These are phyloP conservation scores for Trichomonas vaginalis DNA, from an alignment of 208 protist species.

Conservation along the genomic window DNA sequence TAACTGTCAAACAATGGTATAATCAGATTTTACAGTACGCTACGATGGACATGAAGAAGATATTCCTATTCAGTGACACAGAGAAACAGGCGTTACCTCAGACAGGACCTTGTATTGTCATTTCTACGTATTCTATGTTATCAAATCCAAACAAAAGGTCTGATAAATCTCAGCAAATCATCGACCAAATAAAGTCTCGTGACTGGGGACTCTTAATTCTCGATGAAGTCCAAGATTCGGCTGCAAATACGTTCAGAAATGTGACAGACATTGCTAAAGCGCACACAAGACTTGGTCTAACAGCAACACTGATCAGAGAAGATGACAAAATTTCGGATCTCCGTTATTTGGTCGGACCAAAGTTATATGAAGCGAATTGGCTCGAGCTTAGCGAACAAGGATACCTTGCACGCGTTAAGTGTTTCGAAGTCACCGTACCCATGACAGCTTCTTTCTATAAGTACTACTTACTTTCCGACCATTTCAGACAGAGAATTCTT, in stretches of 20 bases:
- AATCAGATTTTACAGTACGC: conserved; percentile 28
- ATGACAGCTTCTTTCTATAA: conserved; percentile 78
- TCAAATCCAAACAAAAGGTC: conserved; percentile 51
- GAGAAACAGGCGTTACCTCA: not conserved
- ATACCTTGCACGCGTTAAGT: conserved; percentile 86
- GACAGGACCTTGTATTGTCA: conserved; percentile 52
- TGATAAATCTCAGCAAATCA: not conserved
- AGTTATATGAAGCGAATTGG: conserved; percentile 81
- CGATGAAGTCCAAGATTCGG: conserved; percentile 86
- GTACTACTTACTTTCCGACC: conserved; percentile 36
- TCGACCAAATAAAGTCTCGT: conserved; percentile 17
- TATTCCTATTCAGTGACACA: not conserved
- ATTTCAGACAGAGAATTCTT: conserved; percentile 6
- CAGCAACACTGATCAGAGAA: conserved; percentile 56
- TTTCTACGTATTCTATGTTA: conserved; percentile 96
- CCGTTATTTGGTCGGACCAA: conserved; percentile 94
- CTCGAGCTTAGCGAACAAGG: conserved; percentile 71
- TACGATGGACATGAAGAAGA: not conserved
- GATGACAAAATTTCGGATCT: conserved; percentile 90
- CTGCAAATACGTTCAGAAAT: conserved; percentile 78
- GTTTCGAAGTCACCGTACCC: conserved; percentile 83
- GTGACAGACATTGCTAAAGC: conserved; percentile 47
- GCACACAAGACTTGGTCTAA: conserved; percentile 91
- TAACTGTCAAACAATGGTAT: conserved; percentile 35
- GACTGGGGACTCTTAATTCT: conserved; percentile 91